Evolutionary conservation across 495 filamentous ascomycete species (phyloP).

Genomic region (Ascodesmis nigricans): DNA sequence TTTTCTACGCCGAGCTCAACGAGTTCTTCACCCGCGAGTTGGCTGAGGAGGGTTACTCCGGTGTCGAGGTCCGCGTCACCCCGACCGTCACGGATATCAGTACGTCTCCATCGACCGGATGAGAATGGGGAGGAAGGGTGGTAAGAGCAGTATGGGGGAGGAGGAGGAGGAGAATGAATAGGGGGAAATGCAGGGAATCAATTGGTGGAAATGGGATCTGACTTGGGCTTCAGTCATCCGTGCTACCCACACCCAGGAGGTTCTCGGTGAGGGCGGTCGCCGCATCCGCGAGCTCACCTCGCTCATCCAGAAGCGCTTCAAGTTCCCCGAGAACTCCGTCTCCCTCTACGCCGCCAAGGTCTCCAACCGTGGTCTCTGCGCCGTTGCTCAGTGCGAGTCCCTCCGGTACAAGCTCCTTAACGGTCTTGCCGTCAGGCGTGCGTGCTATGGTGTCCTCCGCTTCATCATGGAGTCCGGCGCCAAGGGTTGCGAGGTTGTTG

Average conservation of each 20-base stretch:
- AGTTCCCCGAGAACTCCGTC: constrained; percentile 99
- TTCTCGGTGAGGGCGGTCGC: constrained; percentile 97
- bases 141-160: background rate
- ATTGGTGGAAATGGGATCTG: no score
- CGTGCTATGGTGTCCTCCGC: constrained; percentile 97
- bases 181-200: no score
- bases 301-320: constrained; percentile 99
- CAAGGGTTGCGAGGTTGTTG: constrained; percentile 98
- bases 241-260: constrained; percentile 98
- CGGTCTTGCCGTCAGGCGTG: constrained; percentile 88
- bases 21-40: constrained; percentile 99
- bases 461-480: constrained; percentile 99
- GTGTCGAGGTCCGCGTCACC: constrained; percentile 98
- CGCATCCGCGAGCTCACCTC: constrained; percentile 99
- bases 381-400: constrained; percentile 98
- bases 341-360: constrained; percentile 99
- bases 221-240: constrained; percentile 63
- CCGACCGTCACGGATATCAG: constrained; percentile 99
- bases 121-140: background rate
- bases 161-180: no score
- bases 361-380: constrained; percentile 97
- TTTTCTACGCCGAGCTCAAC: constrained; percentile 99
- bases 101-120: constrained; percentile 24
- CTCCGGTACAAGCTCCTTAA: constrained; percentile 99
- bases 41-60: constrained; percentile 98